Base-by-base conservation (phyloP, 768 basidiomycete genomes). In the Pulveroboletus sp. region DNA sequence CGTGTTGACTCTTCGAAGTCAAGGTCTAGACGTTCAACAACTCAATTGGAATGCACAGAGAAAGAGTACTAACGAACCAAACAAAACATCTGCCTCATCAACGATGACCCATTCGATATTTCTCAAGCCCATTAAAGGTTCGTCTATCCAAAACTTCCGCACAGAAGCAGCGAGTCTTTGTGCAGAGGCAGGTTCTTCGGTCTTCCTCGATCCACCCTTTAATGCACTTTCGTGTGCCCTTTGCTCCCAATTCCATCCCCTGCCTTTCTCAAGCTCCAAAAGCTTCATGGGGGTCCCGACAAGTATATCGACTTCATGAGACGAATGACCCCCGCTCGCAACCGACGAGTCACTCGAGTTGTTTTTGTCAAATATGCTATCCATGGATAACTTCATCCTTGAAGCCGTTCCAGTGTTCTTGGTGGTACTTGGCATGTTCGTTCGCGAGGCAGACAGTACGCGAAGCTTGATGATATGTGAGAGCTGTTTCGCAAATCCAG, bases 1-100 rank as follows among this genome's bases (percentile, higher is more conserved):
- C 80, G 71, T 0, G 92, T 94, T 28, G 84, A 78, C 46, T 83
- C 80, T 52, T 83, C 76, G 65, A 95, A 95, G 65, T 94, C 90
- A 1, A 83, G 75, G 61, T 93, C 92, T 94, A 56, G 6, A 27
- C 14, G 4, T 36, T 26, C 42, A 33, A 41, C 46, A 26, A 51
- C 46, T 45, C 33, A 47, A 35, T 9, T 33, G 9, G 26, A 43
- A 33, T 30, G 11, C 21, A 21, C 11, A 32, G 15, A 39, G 26
- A 26, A 33, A 6, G 18, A 17, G 21, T 10, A 30, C 30, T 3
- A 39, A 67, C 78, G 43, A 55, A 89, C 93, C 90, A 46, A 95
- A 85, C 11, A 94, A 72, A 43, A 96, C 81, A 63, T 95, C 93
- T 0, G 93, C 93, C 62, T 96, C 93, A 53, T 96, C 93, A 1